Evolutionary conservation across 352 stramenopile genomes (phyloP), one percentile per base, ranked within the genome.

Genomic region (Phytophthora ramorum): DNA sequence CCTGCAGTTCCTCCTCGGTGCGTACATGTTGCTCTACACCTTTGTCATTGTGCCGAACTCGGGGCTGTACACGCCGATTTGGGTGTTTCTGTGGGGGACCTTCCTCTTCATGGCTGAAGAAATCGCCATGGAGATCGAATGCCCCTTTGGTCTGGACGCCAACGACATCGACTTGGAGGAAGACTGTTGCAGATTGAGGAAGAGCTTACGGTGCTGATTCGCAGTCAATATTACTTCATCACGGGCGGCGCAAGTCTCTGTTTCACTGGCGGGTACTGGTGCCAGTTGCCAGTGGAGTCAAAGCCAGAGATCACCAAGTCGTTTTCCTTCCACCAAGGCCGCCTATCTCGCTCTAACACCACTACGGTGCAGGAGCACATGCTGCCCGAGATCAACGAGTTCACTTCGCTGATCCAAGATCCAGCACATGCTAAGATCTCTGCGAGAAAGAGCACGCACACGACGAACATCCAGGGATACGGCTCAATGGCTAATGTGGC

Each of bases 91-190:
- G 17, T 93, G 85, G 85, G 81, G 85, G 10, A 78, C 87, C 17
- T 90, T 93, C 69, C 69, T 93, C 13, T 91, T 93, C 69, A 90
- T 86, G 44, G 83, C 82, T 1, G 85, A 93, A 50, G 80, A 93
- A 46, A 78, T 93, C 12, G 83, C 85, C 0, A 80, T 89, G 71
- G 85, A 93, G 61, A 93, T 93, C 41, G 85, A 93, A 47, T 90
- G 81, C 38, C 85, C 85, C 16, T 91, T 93, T 52, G 85, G 85
- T 2, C 45, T 90, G 17, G 85, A 93, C 24, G 75, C 79, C 10
- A 93, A 93, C 56, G 85, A 93, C 57, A 91, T 93, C 35, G 85
- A 93, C 54, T 59, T 93, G n/a, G 85, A 93, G 45, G 79, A 77
- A 77, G 82, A 2, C 70, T 92, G 46, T 28, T 90, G 12, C 81